phyloP scores from a whole-genome alignment of 768 basidiomycete species.

The Neoboletus magnificus region DNA sequence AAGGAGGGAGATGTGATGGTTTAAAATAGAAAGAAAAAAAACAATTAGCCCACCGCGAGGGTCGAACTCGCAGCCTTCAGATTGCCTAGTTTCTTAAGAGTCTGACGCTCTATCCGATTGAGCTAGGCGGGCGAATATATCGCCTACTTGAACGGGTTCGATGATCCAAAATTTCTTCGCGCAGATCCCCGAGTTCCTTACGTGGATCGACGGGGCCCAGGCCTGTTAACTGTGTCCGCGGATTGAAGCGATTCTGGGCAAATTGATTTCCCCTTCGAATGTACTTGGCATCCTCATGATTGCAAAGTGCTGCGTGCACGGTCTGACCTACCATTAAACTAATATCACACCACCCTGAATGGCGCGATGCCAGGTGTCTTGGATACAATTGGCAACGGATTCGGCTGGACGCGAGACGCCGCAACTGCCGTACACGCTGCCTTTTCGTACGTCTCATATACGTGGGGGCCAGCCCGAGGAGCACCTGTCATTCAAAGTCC shows the following conservation, averaged over 20 bases:
- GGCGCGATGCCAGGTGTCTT: background rate
- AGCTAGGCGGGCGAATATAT: conserved; percentile 51
- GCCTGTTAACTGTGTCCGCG: background rate
- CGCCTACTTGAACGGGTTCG: accelerated
- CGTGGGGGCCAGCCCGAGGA: too few relatives aligned
- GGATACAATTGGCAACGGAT: too few relatives aligned
- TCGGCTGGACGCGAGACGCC: background rate
- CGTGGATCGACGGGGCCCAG: background rate
- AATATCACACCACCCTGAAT: background rate
- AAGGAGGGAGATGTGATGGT: background rate
- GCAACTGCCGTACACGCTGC: background rate
- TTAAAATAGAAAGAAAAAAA: background rate
- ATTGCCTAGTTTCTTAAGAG: conserved; percentile 47
- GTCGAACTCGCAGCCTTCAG: conserved; percentile 65
- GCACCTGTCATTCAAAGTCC: too few relatives aligned
- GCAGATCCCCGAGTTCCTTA: background rate
- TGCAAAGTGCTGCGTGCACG: background rate
- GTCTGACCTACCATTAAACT: background rate
- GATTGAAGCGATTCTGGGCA: background rate
- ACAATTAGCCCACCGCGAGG: conserved; percentile 56
- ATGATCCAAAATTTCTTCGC: background rate
- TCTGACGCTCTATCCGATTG: conserved; percentile 69
- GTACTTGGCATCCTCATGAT: background rate
- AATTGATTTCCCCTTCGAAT: background rate
- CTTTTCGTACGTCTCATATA: background rate